Base-by-base conservation (phyloP, 352 stramenopile species). In the Pelagophyceae sp. region DNA sequence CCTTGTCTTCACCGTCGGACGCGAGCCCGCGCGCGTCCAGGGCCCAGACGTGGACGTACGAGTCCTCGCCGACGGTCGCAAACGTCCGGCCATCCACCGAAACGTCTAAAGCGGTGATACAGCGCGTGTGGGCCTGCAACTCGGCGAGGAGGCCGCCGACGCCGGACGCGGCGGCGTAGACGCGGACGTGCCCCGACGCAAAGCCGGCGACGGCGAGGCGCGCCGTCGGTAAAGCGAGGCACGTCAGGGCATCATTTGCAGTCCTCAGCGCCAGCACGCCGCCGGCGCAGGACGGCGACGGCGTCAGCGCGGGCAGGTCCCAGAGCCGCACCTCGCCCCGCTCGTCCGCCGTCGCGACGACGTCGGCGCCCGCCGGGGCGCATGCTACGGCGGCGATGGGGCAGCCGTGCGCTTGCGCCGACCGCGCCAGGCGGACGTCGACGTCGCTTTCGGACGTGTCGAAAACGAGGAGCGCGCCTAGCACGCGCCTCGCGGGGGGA, bases 41-140 rank as follows among this genome's bases (percentile, higher is more conserved):
- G 35, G 5, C 20, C 67, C 67, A 74, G 17, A 74, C 67, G 38
- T 58, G 38, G 67, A 74, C 15, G 38, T 54, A 58, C 20, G 67
- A 32, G 67, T 74, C 67, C 38, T 74, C 67, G 33, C 17, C 5
- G 67, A 74, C 67, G 33, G 67, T 74, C 35, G 67, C 67, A 31
- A 71, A 6, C 3, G n/a, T 15, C 61, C 29, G 6, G 15, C 2
- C 15, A 27, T 63, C 54, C 2, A 74, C 38, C 2, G 35, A 25
- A n/a, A n/a, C n/a, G n/a, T n/a, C n/a, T 23, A 74, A 23, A 19
- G 67, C 67, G 5, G 67, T 74, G 5, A 74, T 15, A 27, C 67
- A 74, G 2, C 67, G 33, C 35, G 67, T 58, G 67, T 74, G 67
- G 2, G 67, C 67, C 27, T 58, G 35, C 35, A 74, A 37, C 27